Conservation (phyloP, 306 rosid species). For the Pterocarpus macrocarpus region DNA sequence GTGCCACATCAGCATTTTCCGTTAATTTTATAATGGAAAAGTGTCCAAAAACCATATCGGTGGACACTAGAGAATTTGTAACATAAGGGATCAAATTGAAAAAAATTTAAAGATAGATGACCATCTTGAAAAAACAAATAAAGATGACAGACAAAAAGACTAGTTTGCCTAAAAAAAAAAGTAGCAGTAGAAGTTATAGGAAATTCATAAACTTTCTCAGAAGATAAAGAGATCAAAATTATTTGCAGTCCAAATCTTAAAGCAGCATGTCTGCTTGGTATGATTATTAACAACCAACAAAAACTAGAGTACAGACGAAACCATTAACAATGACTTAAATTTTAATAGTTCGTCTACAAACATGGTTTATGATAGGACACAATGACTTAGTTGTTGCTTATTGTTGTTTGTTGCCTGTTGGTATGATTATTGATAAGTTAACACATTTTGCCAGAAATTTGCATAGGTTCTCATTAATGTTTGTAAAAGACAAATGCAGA, state of each 20-base stretch:
- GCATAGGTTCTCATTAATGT: constrained; percentile 8
- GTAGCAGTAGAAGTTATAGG: neutral
- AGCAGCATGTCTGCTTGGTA: constrained; percentile 28
- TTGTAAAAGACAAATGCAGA: constrained; percentile 3
- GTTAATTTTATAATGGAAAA: no score
- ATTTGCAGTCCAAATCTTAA: constrained; percentile 30
- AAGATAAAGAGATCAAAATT: constrained; percentile 13
- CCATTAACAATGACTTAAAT: neutral
- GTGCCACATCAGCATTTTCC: no score
- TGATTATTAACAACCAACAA: neutral
- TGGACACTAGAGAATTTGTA: no score
- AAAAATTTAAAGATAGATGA: no score
- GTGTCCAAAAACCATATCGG: no score
- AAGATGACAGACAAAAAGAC: neutral
- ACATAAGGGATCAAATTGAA: no score
- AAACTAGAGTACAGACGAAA: neutral
- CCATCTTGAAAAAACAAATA: no score
- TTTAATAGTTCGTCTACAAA: no score
- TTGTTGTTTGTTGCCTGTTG: neutral
- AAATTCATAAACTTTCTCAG: constrained; percentile 21
- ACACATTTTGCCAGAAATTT: constrained; percentile 25
- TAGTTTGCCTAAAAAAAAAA: neutral
- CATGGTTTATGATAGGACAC: neutral
- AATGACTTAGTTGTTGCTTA: neutral
- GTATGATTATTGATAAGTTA: constrained; percentile 20